These are phyloP conservation scores for Echinosphaeria canescens DNA, from an alignment of 2,329 filamentous ascomycete species.

Conservation along the genomic window DNA sequence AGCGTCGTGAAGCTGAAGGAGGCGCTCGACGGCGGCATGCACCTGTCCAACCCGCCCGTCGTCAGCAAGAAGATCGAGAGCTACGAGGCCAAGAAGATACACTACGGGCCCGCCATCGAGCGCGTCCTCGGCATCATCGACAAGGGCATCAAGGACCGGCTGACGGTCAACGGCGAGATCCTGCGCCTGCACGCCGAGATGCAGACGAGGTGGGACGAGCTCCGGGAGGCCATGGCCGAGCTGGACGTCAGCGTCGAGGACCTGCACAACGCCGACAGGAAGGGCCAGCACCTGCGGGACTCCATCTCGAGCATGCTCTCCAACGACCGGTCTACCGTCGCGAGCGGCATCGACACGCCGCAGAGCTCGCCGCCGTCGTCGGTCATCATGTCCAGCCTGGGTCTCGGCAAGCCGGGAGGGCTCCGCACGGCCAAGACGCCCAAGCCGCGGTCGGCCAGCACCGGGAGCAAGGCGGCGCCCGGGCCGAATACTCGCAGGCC, in stretches of 20 bases:
- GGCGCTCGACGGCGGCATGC: slow-evolving; percentile 51
- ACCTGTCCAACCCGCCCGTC: slow-evolving; percentile 46
- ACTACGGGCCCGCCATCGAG: slow-evolving; percentile 87
- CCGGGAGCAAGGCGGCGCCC: slow-evolving; percentile 21
- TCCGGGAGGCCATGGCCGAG: slow-evolving; percentile 58
- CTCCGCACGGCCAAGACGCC: slow-evolving; percentile 10
- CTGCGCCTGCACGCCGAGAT: slow-evolving; percentile 70
- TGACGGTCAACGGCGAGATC: slow-evolving; percentile 94
- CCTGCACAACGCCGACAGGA: slow-evolving; percentile 34
- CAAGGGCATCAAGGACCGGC: slow-evolving; percentile 82
- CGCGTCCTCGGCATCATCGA: slow-evolving; percentile 83
- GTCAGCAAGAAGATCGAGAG: slow-evolving; percentile 73
- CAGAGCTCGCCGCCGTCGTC: slow-evolving; percentile 44
- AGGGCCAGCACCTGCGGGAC: slow-evolving; percentile 62
- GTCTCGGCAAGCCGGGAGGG: slow-evolving; percentile 12
- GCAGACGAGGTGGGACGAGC: slow-evolving; percentile 55
- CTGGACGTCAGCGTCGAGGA: slow-evolving; percentile 61
- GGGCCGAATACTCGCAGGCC: slow-evolving; percentile 21
- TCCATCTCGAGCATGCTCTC: slow-evolving; percentile 86
- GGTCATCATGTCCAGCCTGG: slow-evolving; percentile 33
- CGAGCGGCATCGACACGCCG: slow-evolving; percentile 48
- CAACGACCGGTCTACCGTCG: slow-evolving; percentile 51
- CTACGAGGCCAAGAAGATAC: slow-evolving; percentile 85
- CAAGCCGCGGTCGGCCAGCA: slow-evolving; percentile 24
- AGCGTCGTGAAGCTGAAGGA: slow-evolving; percentile 69